Evolutionary conservation across 2,329 filamentous ascomycete species (phyloP).

Genomic region (Fusarium odoratissimum): DNA sequence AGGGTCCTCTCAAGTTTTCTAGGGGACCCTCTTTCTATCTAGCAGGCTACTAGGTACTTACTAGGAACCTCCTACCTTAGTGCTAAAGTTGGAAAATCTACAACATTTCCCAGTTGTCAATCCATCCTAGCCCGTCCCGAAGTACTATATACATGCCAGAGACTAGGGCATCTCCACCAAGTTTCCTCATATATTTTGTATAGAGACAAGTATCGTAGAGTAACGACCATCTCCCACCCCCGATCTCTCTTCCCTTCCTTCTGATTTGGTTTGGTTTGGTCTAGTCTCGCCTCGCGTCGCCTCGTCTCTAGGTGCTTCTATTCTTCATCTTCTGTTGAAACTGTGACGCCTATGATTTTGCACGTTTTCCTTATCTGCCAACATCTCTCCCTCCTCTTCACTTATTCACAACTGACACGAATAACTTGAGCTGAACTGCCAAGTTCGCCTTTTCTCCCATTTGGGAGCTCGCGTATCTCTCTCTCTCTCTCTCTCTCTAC

Average conservation of each 20-base stretch:
- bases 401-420: not conserved
- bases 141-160: slow-evolving; percentile 27
- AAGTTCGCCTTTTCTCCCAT: not conserved
- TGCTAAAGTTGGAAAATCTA: slow-evolving; percentile 19
- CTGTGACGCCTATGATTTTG: slow-evolving; percentile 35
- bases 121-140: not conserved
- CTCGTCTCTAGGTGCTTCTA: not conserved
- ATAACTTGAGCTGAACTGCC: not conserved
- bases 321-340: slow-evolving; percentile 5
- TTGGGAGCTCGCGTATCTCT: slow-evolving; percentile 26
- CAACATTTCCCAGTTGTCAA: slow-evolving; percentile 15
- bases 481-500: not conserved
- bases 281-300: not conserved
- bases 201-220: not conserved
- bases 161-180: slow-evolving; percentile 1
- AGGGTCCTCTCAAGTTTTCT: slow-evolving; percentile 29
- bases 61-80: not conserved
- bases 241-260: not conserved
- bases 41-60: not conserved
- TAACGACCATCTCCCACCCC: not conserved
- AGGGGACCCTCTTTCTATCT: slow-evolving; percentile 19
- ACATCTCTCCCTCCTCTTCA: not conserved
- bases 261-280: not conserved
- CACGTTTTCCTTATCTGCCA: not conserved
- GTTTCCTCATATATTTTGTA: not conserved